These are phyloP conservation scores for Mycena alexandri DNA, from an alignment of 768 basidiomycete species.

Conservation along the genomic window DNA sequence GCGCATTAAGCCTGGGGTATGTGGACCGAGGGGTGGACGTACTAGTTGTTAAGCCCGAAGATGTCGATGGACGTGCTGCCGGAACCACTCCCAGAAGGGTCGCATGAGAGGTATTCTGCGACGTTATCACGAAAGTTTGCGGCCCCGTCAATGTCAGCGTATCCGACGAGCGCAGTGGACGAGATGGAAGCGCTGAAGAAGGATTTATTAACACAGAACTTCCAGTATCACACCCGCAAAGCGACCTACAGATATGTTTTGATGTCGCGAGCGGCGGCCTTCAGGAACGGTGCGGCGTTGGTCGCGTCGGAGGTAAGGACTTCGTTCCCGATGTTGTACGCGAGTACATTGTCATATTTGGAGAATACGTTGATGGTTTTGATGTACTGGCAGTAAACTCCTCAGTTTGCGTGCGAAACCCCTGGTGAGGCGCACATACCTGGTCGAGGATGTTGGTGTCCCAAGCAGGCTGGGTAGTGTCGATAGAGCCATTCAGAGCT, in stretches of 20 bases:
- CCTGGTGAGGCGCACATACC: slow-evolving; percentile 5
- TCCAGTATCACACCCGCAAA: neutral
- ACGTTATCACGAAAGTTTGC: slow-evolving; percentile 1
- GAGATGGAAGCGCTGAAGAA: slow-evolving; percentile 5
- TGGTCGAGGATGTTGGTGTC: slow-evolving; percentile 69
- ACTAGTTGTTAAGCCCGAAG: slow-evolving; percentile 16
- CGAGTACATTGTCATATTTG: slow-evolving; percentile 77
- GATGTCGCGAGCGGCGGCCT: slow-evolving; percentile 78
- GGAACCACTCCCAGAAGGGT: neutral
- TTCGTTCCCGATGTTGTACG: slow-evolving; percentile 81
- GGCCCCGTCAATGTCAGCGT: slow-evolving; percentile 17
- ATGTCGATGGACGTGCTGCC: slow-evolving; percentile 10
- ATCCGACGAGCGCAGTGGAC: slow-evolving; percentile 1
- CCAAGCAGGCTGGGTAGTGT: slow-evolving; percentile 71
- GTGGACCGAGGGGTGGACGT: neutral
- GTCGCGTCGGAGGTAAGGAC: slow-evolving; percentile 57
- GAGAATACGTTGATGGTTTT: slow-evolving; percentile 69
- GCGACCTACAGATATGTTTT: slow-evolving; percentile 69
- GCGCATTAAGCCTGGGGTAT: too few species aligned
- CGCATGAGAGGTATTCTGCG: slow-evolving; percentile 8
- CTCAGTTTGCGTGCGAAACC: neutral
- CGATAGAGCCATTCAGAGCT: slow-evolving; percentile 73
- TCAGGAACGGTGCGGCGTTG: slow-evolving; percentile 70
- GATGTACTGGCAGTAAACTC: slow-evolving; percentile 55
- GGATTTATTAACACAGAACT: too few species aligned